Evolutionary conservation across 805 yeast species (phyloP), one percentile per base, ranked within the genome.

Genomic region (Diddensiella caesifluorescens): DNA sequence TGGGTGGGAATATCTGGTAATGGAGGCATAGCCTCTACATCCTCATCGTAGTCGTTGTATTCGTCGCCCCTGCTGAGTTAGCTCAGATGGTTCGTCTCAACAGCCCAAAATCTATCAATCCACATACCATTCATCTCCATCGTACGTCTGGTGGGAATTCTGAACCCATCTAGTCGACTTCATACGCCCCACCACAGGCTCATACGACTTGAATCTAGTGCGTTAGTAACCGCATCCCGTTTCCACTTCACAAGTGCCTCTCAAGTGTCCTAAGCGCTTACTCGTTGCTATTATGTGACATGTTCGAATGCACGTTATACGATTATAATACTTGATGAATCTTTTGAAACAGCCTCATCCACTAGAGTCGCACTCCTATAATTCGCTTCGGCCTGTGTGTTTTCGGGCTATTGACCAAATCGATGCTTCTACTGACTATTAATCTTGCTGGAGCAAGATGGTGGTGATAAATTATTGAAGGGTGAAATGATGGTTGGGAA

Each of bases 101-200:
- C 10, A 9, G 27, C 27, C 27, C 12, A 23, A 9, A 23, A 12
- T 9, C 27, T 9, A 9, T 23, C 27, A 23, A 21, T 6, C 28
- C 18, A 42, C 54, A 25, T 39, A 45, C 56, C 56, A 62, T 33
- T 57, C 67, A 37, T 60, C 63, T 4, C 65, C 67, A 22, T 62
- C 67, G 41, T 62, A 62, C 13, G 61, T 51, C 4, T 60, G 57
- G 22, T 51, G 51, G 5, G 63, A 54, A 6, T 61, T 57, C 15
- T 48, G 54, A 13, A 59, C 64, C 67, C 67, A 62, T 9, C 67
- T 57, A 43, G 52, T 55, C 35, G 65, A 61, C 47, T 62, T 54
- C 47, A 50, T 51, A 6, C 58, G 52, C 10, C 54, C 56, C 25
- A 54, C 56, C 4, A 42, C 49, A 6, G 58, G 56, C 21, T 52